These are phyloP conservation scores for Phaseolus coccineus DNA, from an alignment of 331 rosid genomes.

Conservation along the genomic window DNA sequence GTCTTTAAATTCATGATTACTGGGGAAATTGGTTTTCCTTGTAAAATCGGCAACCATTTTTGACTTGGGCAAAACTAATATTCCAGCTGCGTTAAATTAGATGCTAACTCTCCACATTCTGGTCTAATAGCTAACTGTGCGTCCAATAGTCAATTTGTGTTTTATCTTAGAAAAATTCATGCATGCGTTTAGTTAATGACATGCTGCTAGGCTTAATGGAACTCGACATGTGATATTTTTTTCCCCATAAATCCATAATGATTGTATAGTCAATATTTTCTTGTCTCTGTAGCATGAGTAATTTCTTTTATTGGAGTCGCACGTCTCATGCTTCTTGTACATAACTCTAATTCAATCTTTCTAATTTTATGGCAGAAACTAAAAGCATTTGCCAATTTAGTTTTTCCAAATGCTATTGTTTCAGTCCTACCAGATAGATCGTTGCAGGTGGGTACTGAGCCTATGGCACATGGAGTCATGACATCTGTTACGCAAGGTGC, in stretches of 20 bases:
- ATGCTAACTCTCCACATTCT: conserved; percentile 16
- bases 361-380: conserved; percentile 62
- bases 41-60: neutral
- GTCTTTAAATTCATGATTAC: neutral
- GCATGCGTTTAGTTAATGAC: neutral
- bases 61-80: neutral
- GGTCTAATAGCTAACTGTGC: conserved; percentile 8
- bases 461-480: conserved; percentile 77
- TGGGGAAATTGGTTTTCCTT: neutral
- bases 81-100: neutral
- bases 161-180: conserved; percentile 2
- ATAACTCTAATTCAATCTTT: conserved; percentile 36
- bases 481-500: conserved; percentile 92
- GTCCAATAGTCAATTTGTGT: neutral
- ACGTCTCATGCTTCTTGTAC: neutral
- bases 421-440: conserved; percentile 63
- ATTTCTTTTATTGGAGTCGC: neutral
- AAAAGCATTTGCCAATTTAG: conserved; percentile 82
- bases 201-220: conserved; percentile 11
- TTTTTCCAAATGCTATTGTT: conserved; percentile 78
- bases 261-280: conserved; percentile 29
- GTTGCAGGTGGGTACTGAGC: conserved; percentile 56
- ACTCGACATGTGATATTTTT: neutral
- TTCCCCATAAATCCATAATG: neutral
- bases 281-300: neutral